Conservation (phyloP, 768 basidiomycete species). For the Amanita polypyramis region DNA sequence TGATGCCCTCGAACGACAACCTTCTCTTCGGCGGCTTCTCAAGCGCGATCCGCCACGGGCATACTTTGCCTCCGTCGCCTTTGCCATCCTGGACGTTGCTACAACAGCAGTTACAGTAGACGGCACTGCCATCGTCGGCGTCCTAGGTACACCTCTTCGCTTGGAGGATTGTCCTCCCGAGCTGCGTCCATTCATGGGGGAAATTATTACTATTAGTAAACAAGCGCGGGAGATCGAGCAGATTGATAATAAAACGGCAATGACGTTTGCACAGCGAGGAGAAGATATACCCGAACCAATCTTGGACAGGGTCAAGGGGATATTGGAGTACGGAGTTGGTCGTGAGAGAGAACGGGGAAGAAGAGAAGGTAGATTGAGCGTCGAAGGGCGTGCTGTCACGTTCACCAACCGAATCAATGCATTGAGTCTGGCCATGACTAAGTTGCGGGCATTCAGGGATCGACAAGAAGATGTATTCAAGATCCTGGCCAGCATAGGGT, state of each 20-base stretch:
- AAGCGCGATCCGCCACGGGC: constrained; percentile 57
- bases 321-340: constrained; percentile 54
- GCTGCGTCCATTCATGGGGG: constrained; percentile 61
- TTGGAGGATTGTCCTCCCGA: constrained; percentile 49
- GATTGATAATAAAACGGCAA: constrained; percentile 44
- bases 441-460: constrained; percentile 60
- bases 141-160: constrained; percentile 47
- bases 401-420: constrained; percentile 74
- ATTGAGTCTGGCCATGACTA: constrained; percentile 61
- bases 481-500: constrained; percentile 43
- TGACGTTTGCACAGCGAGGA: constrained; percentile 26
- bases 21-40: constrained; percentile 45
- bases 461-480: constrained; percentile 62
- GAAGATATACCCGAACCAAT: constrained; percentile 29
- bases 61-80: constrained; percentile 68
- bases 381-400: constrained; percentile 54
- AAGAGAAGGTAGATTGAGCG: constrained; percentile 34
- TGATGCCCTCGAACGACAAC: constrained; percentile 49
- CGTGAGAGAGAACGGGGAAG: constrained; percentile 19
- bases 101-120: constrained; percentile 32
- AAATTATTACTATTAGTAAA: constrained; percentile 45
- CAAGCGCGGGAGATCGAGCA: constrained; percentile 37
- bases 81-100: constrained; percentile 63
- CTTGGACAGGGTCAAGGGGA: constrained; percentile 46
- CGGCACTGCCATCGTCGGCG: constrained; percentile 43